These are phyloP conservation scores for Fusarium illudens DNA, from an alignment of 2,329 filamentous ascomycete genomes.

Conservation along the genomic window DNA sequence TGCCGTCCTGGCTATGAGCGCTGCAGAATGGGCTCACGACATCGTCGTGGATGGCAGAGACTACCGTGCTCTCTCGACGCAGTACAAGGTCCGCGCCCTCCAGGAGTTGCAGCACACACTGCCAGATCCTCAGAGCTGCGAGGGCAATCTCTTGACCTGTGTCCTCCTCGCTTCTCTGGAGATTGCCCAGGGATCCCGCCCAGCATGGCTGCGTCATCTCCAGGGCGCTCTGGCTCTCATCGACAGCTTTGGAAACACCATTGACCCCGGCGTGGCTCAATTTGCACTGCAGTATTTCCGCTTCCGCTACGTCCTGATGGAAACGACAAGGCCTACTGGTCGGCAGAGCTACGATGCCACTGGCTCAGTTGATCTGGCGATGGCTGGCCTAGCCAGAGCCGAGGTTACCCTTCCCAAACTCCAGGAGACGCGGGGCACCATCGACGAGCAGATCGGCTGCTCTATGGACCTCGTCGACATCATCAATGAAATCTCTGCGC, in stretches of 20 bases:
- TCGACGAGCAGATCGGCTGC: slow-evolving; percentile 39
- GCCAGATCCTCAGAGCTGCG: slow-evolving; percentile 16
- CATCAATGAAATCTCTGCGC: slow-evolving; percentile 35
- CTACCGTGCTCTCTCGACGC: slow-evolving; percentile 32
- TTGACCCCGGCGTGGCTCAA: slow-evolving; percentile 28
- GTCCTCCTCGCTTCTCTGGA: slow-evolving; percentile 36
- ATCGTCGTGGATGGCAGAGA: slow-evolving; percentile 25
- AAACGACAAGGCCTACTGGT: slow-evolving; percentile 30
- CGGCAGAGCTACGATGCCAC: slow-evolving; percentile 1
- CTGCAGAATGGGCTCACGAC: slow-evolving; percentile 37
- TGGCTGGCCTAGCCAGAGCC: slow-evolving; percentile 14
- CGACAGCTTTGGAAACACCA: slow-evolving; percentile 21
- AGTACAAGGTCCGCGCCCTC: slow-evolving; percentile 35
- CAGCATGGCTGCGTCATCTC: slow-evolving; percentile 35
- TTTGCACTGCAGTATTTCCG: slow-evolving; percentile 38
- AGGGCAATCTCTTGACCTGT: slow-evolving; percentile 36
- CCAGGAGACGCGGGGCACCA: slow-evolving; percentile 10
- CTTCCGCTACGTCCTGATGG: slow-evolving; percentile 37
- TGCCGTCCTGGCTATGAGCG: slow-evolving; percentile 37
- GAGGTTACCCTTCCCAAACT: slow-evolving; percentile 15
- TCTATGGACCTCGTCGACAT: slow-evolving; percentile 40
- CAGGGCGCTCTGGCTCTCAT: slow-evolving; percentile 38
- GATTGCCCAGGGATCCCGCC: slow-evolving; percentile 35
- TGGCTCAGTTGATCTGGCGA: slow-evolving; percentile 17
- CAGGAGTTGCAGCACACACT: slow-evolving; percentile 29